A percentile compares a stretch with the other conserved stretches of the same genome.
Evolutionary conservation across 1,284 basidiomycete genomes (phyloP).

Genomic region (Amylostereum areolatum): DNA sequence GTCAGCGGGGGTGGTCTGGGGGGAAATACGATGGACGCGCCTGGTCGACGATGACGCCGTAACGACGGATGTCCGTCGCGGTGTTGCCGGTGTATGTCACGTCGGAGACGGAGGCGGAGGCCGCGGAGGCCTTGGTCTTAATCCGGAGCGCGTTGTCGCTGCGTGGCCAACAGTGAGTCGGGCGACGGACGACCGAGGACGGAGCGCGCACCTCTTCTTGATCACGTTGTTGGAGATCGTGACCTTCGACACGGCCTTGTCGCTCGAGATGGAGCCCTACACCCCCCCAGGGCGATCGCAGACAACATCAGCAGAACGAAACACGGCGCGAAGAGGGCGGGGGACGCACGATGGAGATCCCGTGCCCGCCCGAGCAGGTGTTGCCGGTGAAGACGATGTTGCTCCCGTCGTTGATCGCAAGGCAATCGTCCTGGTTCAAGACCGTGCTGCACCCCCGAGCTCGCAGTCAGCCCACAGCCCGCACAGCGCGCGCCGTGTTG

Average conservation of each 20-base stretch:
- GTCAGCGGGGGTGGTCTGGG: background rate
- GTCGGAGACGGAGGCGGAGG: slow-evolving; percentile 25
- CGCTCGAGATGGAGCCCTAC: slow-evolving; percentile 44
- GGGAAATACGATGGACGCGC: slow-evolving; percentile 13
- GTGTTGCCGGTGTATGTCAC: slow-evolving; percentile 31
- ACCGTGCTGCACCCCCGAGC: slow-evolving; percentile 13
- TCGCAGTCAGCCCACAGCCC: background rate
- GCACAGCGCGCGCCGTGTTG: slow-evolving; percentile 2
- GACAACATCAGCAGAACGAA: background rate
- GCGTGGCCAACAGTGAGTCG: background rate
- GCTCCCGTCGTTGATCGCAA: slow-evolving; percentile 52
- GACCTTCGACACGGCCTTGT: slow-evolving; percentile 39
- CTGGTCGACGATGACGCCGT: slow-evolving; percentile 34
- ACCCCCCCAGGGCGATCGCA: too few species aligned
- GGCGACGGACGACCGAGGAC: background rate
- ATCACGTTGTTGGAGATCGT: slow-evolving; percentile 41
- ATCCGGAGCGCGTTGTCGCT: slow-evolving; percentile 36
- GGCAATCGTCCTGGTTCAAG: slow-evolving; percentile 50
- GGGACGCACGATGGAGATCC: slow-evolving; percentile 41
- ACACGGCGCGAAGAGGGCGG: background rate
- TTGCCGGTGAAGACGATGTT: slow-evolving; percentile 51
- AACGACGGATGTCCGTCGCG: slow-evolving; percentile 21
- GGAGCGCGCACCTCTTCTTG: slow-evolving; percentile 20
- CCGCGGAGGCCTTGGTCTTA: slow-evolving; percentile 31
- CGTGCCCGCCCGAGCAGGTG: slow-evolving; percentile 52